phyloP scores from a whole-genome alignment of 495 filamentous ascomycete species.

The Beverwykella pulmonaria region DNA sequence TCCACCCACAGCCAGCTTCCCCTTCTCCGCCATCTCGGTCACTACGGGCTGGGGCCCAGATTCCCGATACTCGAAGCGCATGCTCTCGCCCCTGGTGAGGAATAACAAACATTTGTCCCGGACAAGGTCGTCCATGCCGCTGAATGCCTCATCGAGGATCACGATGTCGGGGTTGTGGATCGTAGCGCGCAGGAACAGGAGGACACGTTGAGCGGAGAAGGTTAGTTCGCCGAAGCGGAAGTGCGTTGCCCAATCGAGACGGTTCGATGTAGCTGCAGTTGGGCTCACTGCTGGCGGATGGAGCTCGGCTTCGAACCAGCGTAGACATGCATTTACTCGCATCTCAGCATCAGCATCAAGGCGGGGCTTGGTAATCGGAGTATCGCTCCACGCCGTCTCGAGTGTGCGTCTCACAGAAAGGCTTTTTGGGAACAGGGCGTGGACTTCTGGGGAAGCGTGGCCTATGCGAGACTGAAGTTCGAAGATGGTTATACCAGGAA shows the following conservation, averaged over 20 bases:
- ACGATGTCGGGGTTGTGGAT: slow-evolving; percentile 83
- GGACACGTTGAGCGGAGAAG: slow-evolving; percentile 77
- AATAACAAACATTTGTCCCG: slow-evolving; percentile 82
- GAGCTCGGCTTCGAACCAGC: slow-evolving; percentile 75
- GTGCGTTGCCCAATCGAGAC: slow-evolving; percentile 68
- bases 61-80: slow-evolving; percentile 27
- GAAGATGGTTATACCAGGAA: slow-evolving; percentile 81
- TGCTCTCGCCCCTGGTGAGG: slow-evolving; percentile 51
- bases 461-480: slow-evolving; percentile 89
- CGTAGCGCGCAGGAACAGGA: slow-evolving; percentile 82
- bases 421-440: slow-evolving; percentile 83
- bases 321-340: slow-evolving; percentile 65
- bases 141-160: slow-evolving; percentile 91
- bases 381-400: slow-evolving; percentile 87
- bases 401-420: slow-evolving; percentile 74
- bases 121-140: slow-evolving; percentile 81
- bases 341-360: slow-evolving; percentile 57
- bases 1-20: slow-evolving; percentile 52
- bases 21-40: slow-evolving; percentile 47
- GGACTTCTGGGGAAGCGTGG: slow-evolving; percentile 90
- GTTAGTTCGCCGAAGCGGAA: slow-evolving; percentile 72
- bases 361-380: slow-evolving; percentile 70
- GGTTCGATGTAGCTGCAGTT: neutral
- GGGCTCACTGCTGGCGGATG: slow-evolving; percentile 60
- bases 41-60: slow-evolving; percentile 44